Conservation (phyloP, 1,139 yeast species). For the Zygosaccharomyces sapae region DNA sequence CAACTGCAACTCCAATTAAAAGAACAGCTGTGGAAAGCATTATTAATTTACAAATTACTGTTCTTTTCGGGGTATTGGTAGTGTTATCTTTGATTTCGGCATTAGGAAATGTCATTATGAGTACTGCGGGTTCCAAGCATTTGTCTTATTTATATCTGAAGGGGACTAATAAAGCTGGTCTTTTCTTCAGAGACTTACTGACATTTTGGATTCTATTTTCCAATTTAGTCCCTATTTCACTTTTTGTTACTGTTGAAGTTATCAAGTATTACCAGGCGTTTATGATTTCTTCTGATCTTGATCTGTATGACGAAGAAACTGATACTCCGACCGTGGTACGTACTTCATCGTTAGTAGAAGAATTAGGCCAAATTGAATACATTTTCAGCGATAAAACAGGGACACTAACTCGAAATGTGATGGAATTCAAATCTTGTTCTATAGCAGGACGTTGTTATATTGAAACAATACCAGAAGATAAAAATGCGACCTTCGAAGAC, state of each 20-base stretch:
- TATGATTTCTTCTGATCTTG: slow-evolving; percentile 90
- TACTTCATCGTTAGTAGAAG: slow-evolving; percentile 93
- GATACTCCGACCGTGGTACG: slow-evolving; percentile 95
- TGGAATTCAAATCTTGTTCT: slow-evolving; percentile 94
- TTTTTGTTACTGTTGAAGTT: slow-evolving; percentile 92
- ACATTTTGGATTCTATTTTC: slow-evolving; percentile 97
- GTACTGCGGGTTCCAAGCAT: slow-evolving; percentile 49
- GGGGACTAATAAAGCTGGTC: slow-evolving; percentile 61
- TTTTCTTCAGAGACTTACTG: slow-evolving; percentile 80
- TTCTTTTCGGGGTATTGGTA: slow-evolving; percentile 75
- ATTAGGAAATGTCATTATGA: slow-evolving; percentile 78
- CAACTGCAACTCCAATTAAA: slow-evolving; percentile 97
- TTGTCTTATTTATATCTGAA: slow-evolving; percentile 64
- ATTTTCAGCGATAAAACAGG: slow-evolving; percentile 97
- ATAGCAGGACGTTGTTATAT: slow-evolving; percentile 91
- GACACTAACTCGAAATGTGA: slow-evolving; percentile 86
- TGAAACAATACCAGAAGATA: slow-evolving; percentile 87
- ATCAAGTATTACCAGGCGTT: slow-evolving; percentile 94
- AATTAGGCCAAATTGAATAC: slow-evolving; percentile 91
- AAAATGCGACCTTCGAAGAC: slow-evolving; percentile 62
- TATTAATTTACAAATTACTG: slow-evolving; percentile 86
- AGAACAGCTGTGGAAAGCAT: slow-evolving; percentile 95
- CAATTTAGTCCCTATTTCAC: slow-evolving; percentile 89
- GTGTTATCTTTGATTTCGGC: slow-evolving; percentile 75
- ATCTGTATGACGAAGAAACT: slow-evolving; percentile 78